phyloP scores from a whole-genome alignment of 2,329 filamentous ascomycete species.

The Cladosporium sphaerospermum region DNA sequence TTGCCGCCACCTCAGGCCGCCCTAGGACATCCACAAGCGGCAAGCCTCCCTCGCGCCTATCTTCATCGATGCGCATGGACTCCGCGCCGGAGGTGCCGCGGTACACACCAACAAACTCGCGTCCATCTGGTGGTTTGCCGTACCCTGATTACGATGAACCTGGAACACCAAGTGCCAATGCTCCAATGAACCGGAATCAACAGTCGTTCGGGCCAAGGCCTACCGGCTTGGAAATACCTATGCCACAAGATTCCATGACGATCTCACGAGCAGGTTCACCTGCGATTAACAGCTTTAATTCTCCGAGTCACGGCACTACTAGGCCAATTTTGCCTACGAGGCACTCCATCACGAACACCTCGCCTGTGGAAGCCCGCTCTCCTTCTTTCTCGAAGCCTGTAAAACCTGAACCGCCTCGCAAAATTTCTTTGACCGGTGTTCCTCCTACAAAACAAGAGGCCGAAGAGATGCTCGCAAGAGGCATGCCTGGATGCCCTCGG shows the following conservation, averaged over 20 bases:
- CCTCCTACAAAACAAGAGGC: constrained; percentile 38
- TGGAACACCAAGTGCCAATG: constrained; percentile 25
- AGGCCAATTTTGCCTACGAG: constrained; percentile 3
- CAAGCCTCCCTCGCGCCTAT: constrained; percentile 8
- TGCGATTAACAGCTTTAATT: constrained; percentile 13
- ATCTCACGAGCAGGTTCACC: constrained; percentile 16
- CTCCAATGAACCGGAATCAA: constrained; percentile 40
- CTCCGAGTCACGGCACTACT: constrained; percentile 2
- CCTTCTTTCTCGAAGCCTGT: constrained; percentile 7
- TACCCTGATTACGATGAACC: constrained; percentile 25
- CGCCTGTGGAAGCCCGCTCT: constrained; percentile 12
- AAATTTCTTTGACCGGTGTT: constrained; percentile 5
- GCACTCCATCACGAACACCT: constrained; percentile 13
- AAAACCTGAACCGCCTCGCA: constrained; percentile 4
- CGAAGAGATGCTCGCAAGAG: constrained; percentile 34
- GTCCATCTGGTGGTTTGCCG: constrained; percentile 14
- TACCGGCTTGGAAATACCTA: constrained; percentile 15
- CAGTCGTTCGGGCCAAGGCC: constrained; percentile 28
- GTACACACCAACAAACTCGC: background rate
- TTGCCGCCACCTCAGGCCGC: constrained; percentile 11
- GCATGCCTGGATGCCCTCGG: constrained; percentile 63
- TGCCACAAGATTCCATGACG: constrained; percentile 9
- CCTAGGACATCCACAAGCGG: background rate
- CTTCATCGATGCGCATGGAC: constrained; percentile 9
- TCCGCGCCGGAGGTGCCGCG: constrained; percentile 12